Conservation (phyloP, 1,284 basidiomycete species). For the Anthracocystis walkeri region DNA sequence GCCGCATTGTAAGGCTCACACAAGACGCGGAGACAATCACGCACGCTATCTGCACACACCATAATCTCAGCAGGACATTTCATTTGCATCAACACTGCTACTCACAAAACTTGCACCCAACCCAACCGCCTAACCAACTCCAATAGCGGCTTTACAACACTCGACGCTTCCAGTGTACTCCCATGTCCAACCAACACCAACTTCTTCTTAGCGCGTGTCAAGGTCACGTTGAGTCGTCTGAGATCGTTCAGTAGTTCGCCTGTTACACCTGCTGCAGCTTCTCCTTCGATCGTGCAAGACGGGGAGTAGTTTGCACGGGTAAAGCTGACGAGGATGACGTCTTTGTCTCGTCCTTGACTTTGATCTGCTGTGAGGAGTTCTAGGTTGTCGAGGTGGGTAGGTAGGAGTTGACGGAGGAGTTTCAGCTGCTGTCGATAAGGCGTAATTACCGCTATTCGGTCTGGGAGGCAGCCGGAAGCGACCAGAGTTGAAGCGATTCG, state of each 20-base stretch:
- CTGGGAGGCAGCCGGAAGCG: constrained; percentile 76
- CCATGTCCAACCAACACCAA: constrained; percentile 57
- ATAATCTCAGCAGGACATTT: no score
- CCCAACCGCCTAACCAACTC: not conserved
- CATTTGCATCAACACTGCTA: no score
- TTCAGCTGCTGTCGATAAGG: constrained; percentile 96
- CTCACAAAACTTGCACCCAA: constrained; percentile 7
- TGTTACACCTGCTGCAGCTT: constrained; percentile 9
- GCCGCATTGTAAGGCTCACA: no score
- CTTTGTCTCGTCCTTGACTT: constrained; percentile 87
- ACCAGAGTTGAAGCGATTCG: constrained; percentile 79
- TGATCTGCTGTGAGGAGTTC: constrained; percentile 94
- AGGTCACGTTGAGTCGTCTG: constrained; percentile 60
- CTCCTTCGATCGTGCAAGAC: not conserved
- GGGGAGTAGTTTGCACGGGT: constrained; percentile 50
- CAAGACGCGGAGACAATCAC: no score
- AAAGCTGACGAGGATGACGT: constrained; percentile 62
- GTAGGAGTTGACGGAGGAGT: constrained; percentile 73
- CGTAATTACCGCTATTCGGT: constrained; percentile 87
- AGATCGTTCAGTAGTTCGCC: constrained; percentile 61
- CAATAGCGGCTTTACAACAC: constrained; percentile 14
- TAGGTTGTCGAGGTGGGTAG: constrained; percentile 69
- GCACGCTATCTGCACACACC: no score
- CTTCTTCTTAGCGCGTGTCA: constrained; percentile 74
- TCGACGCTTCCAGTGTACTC: constrained; percentile 35